phyloP scores from a whole-genome alignment of 768 basidiomycete genomes.

The Naganishia randhawae region DNA sequence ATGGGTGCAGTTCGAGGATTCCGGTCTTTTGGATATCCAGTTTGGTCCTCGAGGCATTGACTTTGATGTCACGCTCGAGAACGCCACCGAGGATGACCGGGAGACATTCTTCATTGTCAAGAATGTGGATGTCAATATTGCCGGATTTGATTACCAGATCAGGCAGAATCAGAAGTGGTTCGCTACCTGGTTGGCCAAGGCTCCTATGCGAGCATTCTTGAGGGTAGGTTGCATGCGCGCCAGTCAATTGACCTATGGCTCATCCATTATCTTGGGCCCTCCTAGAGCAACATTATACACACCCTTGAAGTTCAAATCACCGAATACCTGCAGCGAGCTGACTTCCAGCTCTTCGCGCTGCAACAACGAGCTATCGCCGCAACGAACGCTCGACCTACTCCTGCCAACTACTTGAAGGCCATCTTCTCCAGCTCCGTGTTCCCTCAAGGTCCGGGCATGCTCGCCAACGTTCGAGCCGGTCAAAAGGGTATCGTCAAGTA shows the following conservation, averaged over 20 bases:
- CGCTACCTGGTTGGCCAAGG: constrained; percentile 50
- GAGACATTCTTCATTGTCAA: constrained; percentile 54
- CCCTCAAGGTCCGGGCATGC: constrained; percentile 31
- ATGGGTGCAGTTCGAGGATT: constrained; percentile 47
- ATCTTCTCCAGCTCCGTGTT: constrained; percentile 49
- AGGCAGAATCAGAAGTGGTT: constrained; percentile 50
- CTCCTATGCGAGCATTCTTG: constrained; percentile 46
- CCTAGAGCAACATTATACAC: constrained; percentile 43
- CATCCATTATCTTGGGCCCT: not conserved
- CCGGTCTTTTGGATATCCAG: constrained; percentile 50
- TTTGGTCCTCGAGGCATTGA: constrained; percentile 52
- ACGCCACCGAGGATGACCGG: constrained; percentile 50
- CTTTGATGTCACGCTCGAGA: constrained; percentile 52
- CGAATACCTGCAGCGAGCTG: constrained; percentile 44
- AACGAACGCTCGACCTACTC: constrained; percentile 60
- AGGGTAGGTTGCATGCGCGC: constrained; percentile 34
- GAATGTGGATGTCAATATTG: constrained; percentile 48
- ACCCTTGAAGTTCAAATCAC: constrained; percentile 48
- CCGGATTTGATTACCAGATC: constrained; percentile 49
- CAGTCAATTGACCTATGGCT: not conserved
- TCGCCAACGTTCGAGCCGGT: constrained; percentile 37
- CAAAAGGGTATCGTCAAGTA: constrained; percentile 52
- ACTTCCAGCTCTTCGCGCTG: constrained; percentile 60
- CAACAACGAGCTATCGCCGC: constrained; percentile 91
- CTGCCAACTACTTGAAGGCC: constrained; percentile 48